Evolutionary conservation across 345 rosid species (phyloP), one percentile per base, ranked within the genome.

Genomic region (Hibiscus syriacus): DNA sequence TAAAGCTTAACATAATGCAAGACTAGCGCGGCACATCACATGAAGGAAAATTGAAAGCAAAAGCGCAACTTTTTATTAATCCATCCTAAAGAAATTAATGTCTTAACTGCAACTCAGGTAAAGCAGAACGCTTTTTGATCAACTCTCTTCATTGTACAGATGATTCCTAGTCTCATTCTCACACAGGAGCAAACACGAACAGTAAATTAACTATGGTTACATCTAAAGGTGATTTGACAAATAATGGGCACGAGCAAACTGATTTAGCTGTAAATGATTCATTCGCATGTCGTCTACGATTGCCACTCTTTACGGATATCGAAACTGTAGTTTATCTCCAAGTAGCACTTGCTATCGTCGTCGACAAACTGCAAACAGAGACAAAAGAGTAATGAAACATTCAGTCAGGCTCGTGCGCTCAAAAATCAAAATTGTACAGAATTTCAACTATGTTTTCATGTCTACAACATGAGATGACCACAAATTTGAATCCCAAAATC

Each of bases 271-370:
- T 34, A 25, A 62, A 36, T 17, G 10, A 17, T 55, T 49, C 9
- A 6, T 43, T 48, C 60, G 20, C 14, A 30, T 50, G 50, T 30
- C 5, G 43, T 74, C 66, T 55, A 74, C 64, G 68, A 72, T 52
- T 41, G 81, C 96, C 98, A 87, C 0, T 82, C 87, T 83, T 82
- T 92, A 66, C 89, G 83, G 80, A 89, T 92, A 72, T 89, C 92
- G 16, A 92, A 92, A 22, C 82, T 82, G 82, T 92, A 89, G 84
- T 85, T 92, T 82, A 92, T 85, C 82, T 87, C 94, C 80, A 92
- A 77, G 81, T 92, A 84, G 83, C 84, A 81, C 78, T 87, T 92
- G 80, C 82, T 80, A 70, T 92, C 98, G 27, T 92, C 98, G 68
- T 92, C 96, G 46, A 81, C 69, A 59, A 92, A 89, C 96, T 92